These are phyloP conservation scores for Rhizoclosmatium sp. DNA, from an alignment of 192 early-diverging fungal species.

Conservation along the genomic window DNA sequence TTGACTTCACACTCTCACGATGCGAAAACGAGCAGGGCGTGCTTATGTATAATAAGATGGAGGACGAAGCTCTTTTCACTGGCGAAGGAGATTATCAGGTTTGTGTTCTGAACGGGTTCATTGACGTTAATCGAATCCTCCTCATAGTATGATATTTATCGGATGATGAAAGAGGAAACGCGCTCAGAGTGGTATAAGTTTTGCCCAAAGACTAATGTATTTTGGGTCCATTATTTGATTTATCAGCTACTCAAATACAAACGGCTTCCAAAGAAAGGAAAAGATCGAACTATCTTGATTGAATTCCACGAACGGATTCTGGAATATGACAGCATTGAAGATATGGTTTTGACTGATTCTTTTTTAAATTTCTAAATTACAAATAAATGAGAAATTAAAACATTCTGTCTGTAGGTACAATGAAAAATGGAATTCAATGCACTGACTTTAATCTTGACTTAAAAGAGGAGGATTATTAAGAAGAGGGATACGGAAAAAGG, in stretches of 20 bases:
- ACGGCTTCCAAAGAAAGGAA: constrained; percentile 7
- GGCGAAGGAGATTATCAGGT: constrained; percentile 52
- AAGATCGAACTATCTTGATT: no score
- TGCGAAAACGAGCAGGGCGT: constrained; percentile 29
- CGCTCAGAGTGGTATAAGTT: constrained; percentile 45
- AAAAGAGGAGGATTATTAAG: no score
- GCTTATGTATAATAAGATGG: constrained; percentile 39
- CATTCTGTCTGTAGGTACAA: no score
- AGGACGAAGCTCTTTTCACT: constrained; percentile 49
- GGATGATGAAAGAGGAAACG: constrained; percentile 54
- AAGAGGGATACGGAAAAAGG: no score
- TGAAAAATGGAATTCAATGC: no score
- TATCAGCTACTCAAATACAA: constrained; percentile 47
- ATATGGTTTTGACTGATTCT: no score
- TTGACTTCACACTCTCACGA: constrained; percentile 55
- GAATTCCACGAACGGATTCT: no score
- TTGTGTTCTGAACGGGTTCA: not conserved
- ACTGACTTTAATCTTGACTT: no score
- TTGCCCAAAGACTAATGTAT: constrained; percentile 53
- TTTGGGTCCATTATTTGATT: constrained; percentile 61
- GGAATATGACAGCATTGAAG: no score
- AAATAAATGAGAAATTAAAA: no score
- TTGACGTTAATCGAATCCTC: not conserved
- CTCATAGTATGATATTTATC: constrained; percentile 55
- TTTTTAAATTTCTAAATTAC: no score